Conservation (phyloP, 441 rosid genomes). For the Mallotus repandus region DNA sequence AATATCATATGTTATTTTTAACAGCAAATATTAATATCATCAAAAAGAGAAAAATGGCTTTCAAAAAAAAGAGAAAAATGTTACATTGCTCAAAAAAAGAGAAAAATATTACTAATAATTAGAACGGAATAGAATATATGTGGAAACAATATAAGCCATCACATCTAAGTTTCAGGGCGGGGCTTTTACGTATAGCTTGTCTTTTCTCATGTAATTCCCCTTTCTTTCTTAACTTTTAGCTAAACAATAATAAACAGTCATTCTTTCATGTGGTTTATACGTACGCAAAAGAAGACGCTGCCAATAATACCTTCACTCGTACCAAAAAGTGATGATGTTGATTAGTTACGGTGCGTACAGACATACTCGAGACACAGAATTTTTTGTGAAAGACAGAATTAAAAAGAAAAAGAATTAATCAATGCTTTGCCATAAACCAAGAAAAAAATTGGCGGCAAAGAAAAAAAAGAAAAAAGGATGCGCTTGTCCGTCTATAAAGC, state of each 20-base stretch:
- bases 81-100: too few relatives aligned
- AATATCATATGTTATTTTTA: too few relatives aligned
- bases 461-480: constrained; percentile 18
- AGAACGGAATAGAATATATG: background rate
- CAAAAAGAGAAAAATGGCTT: too few relatives aligned
- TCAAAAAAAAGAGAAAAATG: too few relatives aligned
- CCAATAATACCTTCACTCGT: background rate
- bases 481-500: constrained; percentile 21
- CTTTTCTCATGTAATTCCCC: background rate
- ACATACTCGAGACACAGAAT: background rate
- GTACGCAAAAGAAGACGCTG: too few relatives aligned
- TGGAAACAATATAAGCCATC: background rate
- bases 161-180: background rate
- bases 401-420: background rate
- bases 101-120: background rate
- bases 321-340: constrained; percentile 14
- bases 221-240: background rate
- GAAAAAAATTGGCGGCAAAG: constrained; percentile 16
- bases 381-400: background rate
- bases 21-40: too few relatives aligned
- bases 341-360: background rate
- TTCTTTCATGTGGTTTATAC: too few relatives aligned
- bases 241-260: too few relatives aligned
- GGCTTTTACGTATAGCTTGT: background rate
- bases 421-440: constrained; percentile 27